Conservation (phyloP, 192 early-diverging fungal species). For the Anaeromyces robustus region DNA sequence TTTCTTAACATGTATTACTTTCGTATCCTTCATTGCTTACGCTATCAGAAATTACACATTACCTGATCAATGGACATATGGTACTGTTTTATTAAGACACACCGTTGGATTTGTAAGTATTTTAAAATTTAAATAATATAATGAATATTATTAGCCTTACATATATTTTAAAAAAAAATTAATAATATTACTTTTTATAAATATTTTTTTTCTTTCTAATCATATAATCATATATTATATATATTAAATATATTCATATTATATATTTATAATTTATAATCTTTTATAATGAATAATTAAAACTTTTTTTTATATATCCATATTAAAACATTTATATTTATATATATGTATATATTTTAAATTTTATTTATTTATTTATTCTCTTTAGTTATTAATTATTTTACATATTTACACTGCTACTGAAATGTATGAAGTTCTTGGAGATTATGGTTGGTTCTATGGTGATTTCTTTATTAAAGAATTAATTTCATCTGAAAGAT, state of each 20-base stretch:
- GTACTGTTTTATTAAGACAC: slow-evolving; percentile 60
- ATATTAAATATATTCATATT: no score
- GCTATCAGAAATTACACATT: slow-evolving; percentile 63
- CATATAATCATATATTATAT: no score
- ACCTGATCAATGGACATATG: slow-evolving; percentile 51
- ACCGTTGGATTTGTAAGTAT: slow-evolving; percentile 51
- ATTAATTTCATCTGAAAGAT: slow-evolving; percentile 15
- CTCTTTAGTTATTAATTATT: slow-evolving; percentile 47
- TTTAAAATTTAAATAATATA: not conserved
- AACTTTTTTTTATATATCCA: no score
- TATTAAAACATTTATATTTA: no score
- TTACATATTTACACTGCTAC: slow-evolving; percentile 85
- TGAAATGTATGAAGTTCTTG: slow-evolving; percentile 81
- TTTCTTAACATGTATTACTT: slow-evolving; percentile 77
- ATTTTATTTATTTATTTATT: not conserved
- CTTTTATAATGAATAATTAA: no score
- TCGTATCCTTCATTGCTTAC: slow-evolving; percentile 71
- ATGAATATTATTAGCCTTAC: no score
- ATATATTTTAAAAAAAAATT: no score
- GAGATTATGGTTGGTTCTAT: slow-evolving; percentile 97
- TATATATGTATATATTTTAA: slow-evolving; percentile 3
- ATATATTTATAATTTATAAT: no score
- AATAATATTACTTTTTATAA: no score
- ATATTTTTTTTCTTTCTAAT: no score
- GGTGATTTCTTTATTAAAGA: slow-evolving; percentile 65